phyloP scores from a whole-genome alignment of 2,329 filamentous ascomycete genomes.

The Diaporthe sp. region DNA sequence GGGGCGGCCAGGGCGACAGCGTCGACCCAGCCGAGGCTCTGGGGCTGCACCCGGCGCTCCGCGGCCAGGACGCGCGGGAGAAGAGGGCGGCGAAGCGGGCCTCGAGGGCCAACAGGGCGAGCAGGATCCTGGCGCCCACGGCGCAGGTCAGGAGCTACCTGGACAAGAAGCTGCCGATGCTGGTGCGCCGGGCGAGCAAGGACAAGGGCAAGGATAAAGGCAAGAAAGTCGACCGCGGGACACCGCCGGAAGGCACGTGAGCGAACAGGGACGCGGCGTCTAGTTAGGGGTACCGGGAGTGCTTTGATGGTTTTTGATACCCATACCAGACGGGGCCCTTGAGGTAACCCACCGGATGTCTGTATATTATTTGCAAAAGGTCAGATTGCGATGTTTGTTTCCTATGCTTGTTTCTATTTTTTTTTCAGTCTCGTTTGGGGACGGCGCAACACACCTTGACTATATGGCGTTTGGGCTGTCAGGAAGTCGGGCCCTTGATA shows the following conservation, averaged over 20 bases:
- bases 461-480: background rate
- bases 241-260: background rate
- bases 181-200: conserved; percentile 16
- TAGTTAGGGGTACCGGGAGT: background rate
- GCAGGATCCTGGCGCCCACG: conserved; percentile 1
- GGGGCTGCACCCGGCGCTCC: conserved; percentile 15
- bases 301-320: conserved; percentile 20
- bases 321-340: background rate
- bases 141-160: conserved; percentile 24
- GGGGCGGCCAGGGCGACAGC: background rate
- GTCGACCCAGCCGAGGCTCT: background rate
- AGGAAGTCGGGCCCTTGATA: background rate
- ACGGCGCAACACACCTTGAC: background rate
- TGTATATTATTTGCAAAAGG: background rate
- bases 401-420: too few species aligned
- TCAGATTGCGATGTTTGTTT: background rate
- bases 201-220: background rate
- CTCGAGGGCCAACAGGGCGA: background rate
- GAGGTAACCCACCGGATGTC: background rate
- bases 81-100: conserved; percentile 20
- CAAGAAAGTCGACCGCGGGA: background rate
- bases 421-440: background rate
- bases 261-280: background rate
- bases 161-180: conserved; percentile 20
- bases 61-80: conserved; percentile 25